Evolutionary conservation across 352 stramenopile species (phyloP).

Genomic region (Globisporangium spinosum): DNA sequence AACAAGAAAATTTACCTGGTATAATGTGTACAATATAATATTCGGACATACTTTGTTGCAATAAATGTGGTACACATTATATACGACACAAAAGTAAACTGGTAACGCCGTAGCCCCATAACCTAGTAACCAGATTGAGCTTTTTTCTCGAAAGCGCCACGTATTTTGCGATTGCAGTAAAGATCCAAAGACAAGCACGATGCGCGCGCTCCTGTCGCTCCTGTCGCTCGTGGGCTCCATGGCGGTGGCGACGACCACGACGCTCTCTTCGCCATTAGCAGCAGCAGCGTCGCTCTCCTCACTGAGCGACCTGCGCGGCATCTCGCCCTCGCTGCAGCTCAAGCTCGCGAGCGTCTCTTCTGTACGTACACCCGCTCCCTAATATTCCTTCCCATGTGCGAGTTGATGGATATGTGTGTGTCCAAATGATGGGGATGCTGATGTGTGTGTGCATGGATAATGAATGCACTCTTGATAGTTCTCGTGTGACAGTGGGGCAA

Average conservation of each 20-base stretch:
- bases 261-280: constrained; percentile 16
- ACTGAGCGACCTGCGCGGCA: constrained; percentile 27
- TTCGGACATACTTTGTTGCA: too few relatives aligned
- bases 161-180: not conserved
- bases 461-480: constrained; percentile 28
- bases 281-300: constrained; percentile 12
- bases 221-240: constrained; percentile 4
- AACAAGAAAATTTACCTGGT: too few relatives aligned
- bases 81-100: too few relatives aligned
- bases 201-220: constrained; percentile 11
- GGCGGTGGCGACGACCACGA: constrained; percentile 9
- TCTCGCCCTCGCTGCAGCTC: constrained; percentile 39
- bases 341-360: constrained; percentile 31
- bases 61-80: too few relatives aligned
- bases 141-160: constrained; percentile 7
- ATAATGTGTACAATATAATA: too few relatives aligned
- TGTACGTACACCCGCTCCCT: constrained; percentile 25
- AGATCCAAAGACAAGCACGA: constrained; percentile 5
- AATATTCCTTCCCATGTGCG: not conserved
- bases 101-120: too few relatives aligned
- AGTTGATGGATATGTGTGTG: not conserved
- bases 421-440: not conserved
- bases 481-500: constrained; percentile 57
- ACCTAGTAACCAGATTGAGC: too few relatives aligned
- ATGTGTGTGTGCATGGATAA: not conserved